Evolutionary conservation across 768 basidiomycete species (phyloP), one percentile per base, ranked within the genome.

Genomic region (Boletus patriciae): DNA sequence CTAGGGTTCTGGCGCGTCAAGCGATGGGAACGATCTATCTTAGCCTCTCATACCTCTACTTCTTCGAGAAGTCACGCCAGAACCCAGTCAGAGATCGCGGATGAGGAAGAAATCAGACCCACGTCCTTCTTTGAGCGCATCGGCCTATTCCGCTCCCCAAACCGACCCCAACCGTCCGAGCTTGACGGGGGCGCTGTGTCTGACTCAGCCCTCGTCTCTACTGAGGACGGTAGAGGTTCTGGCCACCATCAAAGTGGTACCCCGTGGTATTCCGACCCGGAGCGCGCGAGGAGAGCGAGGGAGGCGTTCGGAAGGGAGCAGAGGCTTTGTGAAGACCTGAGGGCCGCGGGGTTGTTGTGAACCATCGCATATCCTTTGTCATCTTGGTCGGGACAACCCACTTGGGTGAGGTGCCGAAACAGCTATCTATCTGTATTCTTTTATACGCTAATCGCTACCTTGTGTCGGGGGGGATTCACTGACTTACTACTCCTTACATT

Each of bases 1-100:
- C 88, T 96, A 41, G 86, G 90, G 25, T 97, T 86, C 74, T 92
- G 88, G 88, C 85, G 92, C 37, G 88, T 93, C 55, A 94, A 93
- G 69, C 84, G 90, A 46, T 94, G 91, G 91, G 92, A 94, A 69
- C 78, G 82, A 55, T 83, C 87, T 16, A 87, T 94, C 54, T 76
- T 90, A 23, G 78, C 81, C 10, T 83, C 88, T 7, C 60, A 70
- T 50, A 10, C 42, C 55, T 80, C 49, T 70, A 70, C 49, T 70
- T 77, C 56, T 74, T 76, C 47, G 49, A 71, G 60, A 48, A 74
- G 78, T 42, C 68, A 70, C 31, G 25, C 52, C 52, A 31, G 66
- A 63, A 47, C 68, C 5, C 67, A 61, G 36, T 66, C 69, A 19
- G 68, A 71, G 50, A 59, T 68, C 4, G 57, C 58, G 6, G 68